Percentiles rank a stretch among this genome's conserved stretches.
These are phyloP conservation scores for Moricandia moricandioides DNA, from an alignment of 345 rosid genomes.

Conservation along the genomic window DNA sequence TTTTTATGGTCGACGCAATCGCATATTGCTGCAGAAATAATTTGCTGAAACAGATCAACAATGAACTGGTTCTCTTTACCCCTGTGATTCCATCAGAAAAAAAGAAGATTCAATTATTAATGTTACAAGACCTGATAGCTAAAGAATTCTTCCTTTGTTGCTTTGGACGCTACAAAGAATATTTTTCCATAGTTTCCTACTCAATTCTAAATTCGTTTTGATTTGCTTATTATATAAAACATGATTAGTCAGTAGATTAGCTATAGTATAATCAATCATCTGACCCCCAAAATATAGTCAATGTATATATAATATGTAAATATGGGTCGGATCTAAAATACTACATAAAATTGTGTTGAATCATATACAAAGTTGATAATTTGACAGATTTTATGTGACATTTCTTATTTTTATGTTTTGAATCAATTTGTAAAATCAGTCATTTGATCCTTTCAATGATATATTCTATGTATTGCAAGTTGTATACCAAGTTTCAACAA, in stretches of 20 bases:
- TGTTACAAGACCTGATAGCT: background rate
- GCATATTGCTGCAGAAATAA: conserved; percentile 20
- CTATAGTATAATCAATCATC: too few relatives aligned
- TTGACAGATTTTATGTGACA: background rate
- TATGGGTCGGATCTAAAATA: background rate
- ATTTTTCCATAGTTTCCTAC: background rate
- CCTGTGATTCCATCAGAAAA: background rate
- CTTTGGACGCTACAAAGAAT: background rate
- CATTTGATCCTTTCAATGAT: background rate
- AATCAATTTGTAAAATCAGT: background rate
- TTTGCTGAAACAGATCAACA: conserved; percentile 22
- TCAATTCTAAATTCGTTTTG: background rate
- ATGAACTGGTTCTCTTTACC: conserved; percentile 18
- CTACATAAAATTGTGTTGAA: background rate
- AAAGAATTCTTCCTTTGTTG: background rate
- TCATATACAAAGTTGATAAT: background rate
- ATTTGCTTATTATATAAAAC: too few relatives aligned
- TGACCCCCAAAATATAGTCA: too few relatives aligned
- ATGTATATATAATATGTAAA: background rate
- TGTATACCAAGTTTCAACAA: background rate
- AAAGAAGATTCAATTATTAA: background rate
- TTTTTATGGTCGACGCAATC: conserved; percentile 29
- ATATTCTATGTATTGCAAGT: background rate
- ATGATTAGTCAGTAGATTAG: too few relatives aligned
- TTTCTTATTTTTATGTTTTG: background rate